Base-by-base conservation (phyloP, 164 flowering plant genomes). In the Annona squamosa region DNA sequence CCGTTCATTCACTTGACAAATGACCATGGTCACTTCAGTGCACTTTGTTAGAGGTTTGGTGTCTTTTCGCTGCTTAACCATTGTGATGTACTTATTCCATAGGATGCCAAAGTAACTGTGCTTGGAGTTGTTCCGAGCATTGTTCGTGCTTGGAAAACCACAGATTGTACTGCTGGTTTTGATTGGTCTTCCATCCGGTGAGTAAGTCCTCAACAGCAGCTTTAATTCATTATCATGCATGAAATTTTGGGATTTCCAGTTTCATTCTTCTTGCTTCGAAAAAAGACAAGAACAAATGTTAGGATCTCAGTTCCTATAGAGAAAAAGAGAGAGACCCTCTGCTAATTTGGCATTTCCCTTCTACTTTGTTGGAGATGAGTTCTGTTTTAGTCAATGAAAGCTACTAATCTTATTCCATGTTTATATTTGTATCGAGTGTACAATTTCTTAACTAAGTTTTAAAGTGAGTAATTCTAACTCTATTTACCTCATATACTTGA, bases 61-160 rank as follows among this genome's bases (percentile, higher is more conserved):
- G 42, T 46, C 41, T 48, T 56, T 68, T 57, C 26, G 61, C 63
- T 19, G 3, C 63, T 68, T 71, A 10, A 43, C 68, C 44, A 62
- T 68, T 68, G 3, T 5, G 16, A 46, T 16, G 18, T 26, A 12
- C n/a, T 37, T 48, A 43, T 65, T 81, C 52, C 70, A 71, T 77
- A 95, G 99, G 99, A 95, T 89, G 99, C 98, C 69, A 84, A 85
- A 78, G 97, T 91, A 44, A 91, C 97, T 17, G 89, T 93, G 97
- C 92, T 95, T 69, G 99, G 99, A 48, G 94, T 93, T 70, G 89
- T 95, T 74, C 98, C 99, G 72, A 91, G 97, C 74, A 84, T 95
- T 62, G 99, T 93, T 42, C 87, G 98, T 63, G 76, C 93, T 71
- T 95, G 99, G 99, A 93, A 87, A 82, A 87, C 75, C 80, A 63